phyloP scores from a whole-genome alignment of 768 basidiomycete genomes.

The Leccinellum luteum region DNA sequence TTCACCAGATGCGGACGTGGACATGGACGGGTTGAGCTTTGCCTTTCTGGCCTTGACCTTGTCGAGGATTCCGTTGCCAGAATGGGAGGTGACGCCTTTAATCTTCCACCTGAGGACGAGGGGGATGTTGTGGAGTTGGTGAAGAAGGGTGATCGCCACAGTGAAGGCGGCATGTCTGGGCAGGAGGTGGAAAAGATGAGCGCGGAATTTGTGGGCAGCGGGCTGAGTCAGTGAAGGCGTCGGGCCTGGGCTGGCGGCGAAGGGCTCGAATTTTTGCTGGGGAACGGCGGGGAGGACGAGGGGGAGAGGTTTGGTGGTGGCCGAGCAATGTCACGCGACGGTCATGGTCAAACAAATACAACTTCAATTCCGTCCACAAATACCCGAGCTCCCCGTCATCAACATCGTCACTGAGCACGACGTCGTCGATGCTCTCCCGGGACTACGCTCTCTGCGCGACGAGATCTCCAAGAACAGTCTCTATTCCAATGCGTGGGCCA shows the following conservation, averaged over 20 bases:
- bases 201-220: conserved; percentile 37
- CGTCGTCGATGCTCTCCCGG: conserved; percentile 34
- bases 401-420: conserved; percentile 10
- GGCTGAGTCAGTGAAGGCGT: conserved; percentile 63
- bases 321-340: conserved; percentile 21
- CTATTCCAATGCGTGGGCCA: conserved; percentile 67
- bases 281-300: not conserved
- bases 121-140: conserved; percentile 62
- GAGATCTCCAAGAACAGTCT: conserved; percentile 41
- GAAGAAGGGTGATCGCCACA: conserved; percentile 54
- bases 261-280: not conserved
- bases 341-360: conserved; percentile 1
- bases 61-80: conserved; percentile 41
- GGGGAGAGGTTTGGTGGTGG: conserved; percentile 39
- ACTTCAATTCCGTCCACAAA: not conserved
- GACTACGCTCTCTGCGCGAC: conserved; percentile 40
- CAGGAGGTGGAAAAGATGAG: conserved; percentile 57
- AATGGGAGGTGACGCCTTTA: conserved; percentile 38
- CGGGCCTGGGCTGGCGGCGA: conserved; percentile 36
- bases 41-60: conserved; percentile 35
- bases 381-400: conserved; percentile 33
- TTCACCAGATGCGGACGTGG: not conserved
- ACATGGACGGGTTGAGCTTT: conserved; percentile 9
- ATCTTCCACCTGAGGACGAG: not conserved
- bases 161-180: conserved; percentile 68